These are phyloP conservation scores for Mortierella sp. DNA, from an alignment of 371 early-diverging fungal species.

Conservation along the genomic window DNA sequence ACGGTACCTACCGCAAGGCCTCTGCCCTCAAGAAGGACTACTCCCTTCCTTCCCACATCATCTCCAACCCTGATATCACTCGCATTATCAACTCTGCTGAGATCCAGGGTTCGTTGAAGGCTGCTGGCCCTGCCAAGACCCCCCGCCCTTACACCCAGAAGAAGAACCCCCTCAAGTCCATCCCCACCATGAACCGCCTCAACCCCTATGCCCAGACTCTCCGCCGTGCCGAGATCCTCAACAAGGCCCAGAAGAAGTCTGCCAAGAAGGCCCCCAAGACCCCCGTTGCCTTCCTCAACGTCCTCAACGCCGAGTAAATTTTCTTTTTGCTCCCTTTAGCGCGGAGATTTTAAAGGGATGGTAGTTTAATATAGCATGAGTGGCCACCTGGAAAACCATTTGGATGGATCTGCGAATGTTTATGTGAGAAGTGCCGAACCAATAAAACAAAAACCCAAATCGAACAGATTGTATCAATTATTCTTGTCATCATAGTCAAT, in stretches of 20 bases:
- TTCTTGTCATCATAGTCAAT: neutral
- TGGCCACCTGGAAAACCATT: constrained; percentile 8
- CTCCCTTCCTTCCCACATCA: constrained; percentile 89
- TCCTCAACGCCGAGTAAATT: constrained; percentile 56
- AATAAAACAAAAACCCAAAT: constrained; percentile 23
- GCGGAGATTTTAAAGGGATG: constrained; percentile 12
- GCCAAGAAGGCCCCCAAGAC: constrained; percentile 76
- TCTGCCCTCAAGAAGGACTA: constrained; percentile 96
- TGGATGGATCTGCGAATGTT: constrained; percentile 23
- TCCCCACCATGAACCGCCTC: constrained; percentile 91
- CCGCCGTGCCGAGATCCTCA: constrained; percentile 87
- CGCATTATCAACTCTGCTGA: constrained; percentile 98
- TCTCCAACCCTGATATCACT: constrained; percentile 95
- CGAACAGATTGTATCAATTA: constrained; percentile 25
- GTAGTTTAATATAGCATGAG: constrained; percentile 8
- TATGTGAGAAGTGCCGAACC: constrained; percentile 23
- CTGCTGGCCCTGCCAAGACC: constrained; percentile 83
- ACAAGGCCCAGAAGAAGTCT: constrained; percentile 69
- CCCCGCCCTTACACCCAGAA: constrained; percentile 94
- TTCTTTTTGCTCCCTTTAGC: constrained; percentile 13
- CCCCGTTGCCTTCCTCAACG: constrained; percentile 61
- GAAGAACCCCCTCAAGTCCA: constrained; percentile 98
- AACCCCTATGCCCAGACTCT: constrained; percentile 97
- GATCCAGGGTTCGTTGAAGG: constrained; percentile 95
- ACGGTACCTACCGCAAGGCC: constrained; percentile 88